Conservation (phyloP, 306 rosid genomes). For the Mimosa bimucronata region DNA sequence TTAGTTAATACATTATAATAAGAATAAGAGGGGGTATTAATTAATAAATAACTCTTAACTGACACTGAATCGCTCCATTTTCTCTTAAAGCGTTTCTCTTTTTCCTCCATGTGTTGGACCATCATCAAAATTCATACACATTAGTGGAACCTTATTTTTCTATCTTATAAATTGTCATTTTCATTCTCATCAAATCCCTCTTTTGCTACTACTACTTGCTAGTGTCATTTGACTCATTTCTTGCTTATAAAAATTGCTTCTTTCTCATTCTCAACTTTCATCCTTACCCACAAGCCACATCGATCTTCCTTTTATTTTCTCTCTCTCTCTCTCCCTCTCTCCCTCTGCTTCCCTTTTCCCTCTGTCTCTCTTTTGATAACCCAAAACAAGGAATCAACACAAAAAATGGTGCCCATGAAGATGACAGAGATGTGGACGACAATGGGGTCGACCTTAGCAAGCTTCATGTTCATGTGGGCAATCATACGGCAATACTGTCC, state of each 20-base stretch:
- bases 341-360: not conserved
- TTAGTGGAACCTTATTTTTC: slow-evolving; percentile 45
- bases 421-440: slow-evolving; percentile 74
- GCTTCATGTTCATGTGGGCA: slow-evolving; percentile 89
- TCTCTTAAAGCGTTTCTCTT: not conserved
- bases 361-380: not conserved
- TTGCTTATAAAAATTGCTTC: slow-evolving; percentile 35
- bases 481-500: slow-evolving; percentile 88
- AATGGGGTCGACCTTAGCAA: slow-evolving; percentile 79
- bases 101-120: slow-evolving; percentile 33
- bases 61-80: slow-evolving; percentile 27
- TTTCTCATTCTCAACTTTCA: slow-evolving; percentile 40
- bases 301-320: not conserved
- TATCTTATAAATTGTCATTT: slow-evolving; percentile 31
- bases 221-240: slow-evolving; percentile 59
- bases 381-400: not conserved
- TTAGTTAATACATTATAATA: no score
- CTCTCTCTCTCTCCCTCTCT: not conserved
- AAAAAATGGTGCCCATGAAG: slow-evolving; percentile 45
- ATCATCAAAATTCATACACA: slow-evolving; percentile 44
- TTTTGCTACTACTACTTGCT: not conserved
- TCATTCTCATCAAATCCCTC: not conserved
- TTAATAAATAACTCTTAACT: slow-evolving; percentile 36
- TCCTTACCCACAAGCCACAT: slow-evolving; percentile 32
- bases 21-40: no score